Base-by-base conservation (phyloP, 805 yeast species). In the Candida dendrica region DNA sequence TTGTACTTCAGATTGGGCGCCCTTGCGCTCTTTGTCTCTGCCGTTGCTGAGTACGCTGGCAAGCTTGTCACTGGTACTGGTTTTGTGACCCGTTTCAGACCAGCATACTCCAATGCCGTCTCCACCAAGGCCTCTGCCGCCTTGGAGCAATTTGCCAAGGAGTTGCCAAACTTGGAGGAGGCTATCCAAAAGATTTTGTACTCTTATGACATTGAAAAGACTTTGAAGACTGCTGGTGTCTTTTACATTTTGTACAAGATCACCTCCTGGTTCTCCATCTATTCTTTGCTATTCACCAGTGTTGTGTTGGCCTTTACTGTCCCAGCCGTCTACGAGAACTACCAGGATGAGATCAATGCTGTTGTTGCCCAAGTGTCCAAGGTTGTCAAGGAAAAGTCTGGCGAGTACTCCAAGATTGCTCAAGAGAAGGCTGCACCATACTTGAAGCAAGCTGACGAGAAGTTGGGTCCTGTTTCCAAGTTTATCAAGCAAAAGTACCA, bases 331-430 rank as follows among this genome's bases (percentile, higher is more conserved):
- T 91, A 90, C 72, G 66, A 76, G 53, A 72, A 73, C 51, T 79
- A 84, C 75, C 81, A 87, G 73, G 72, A 72, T 57, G 82, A 85
- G 69, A 84, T 90, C 57, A 88, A 84, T 62, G 76, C 77, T 38
- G 73, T 77, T 36, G 73, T 79, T 35, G 72, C 71, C 40, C 63
- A 69, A 39, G 66, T 61, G 50, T 56, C 69, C 38, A 60, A 68
- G 41, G 45, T 73, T 30, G 79, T 78, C 38, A 72, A 70, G 53
- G 72, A 66, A 36, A 78, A 80, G 63, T 55, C 77, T 26, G 54
- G 67, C 29, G 68, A 69, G 36, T 65, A 62, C 53, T 53, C 69
- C 37, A 60, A 71, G 44, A 39, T 74, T 36, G 81, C 78, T 38
- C 71, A 72, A 53, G 77, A 72, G 43, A 78, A 79, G 63, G 60